These are phyloP conservation scores for Gastrodia elata DNA, from an alignment of 106 monocot species.

Conservation along the genomic window DNA sequence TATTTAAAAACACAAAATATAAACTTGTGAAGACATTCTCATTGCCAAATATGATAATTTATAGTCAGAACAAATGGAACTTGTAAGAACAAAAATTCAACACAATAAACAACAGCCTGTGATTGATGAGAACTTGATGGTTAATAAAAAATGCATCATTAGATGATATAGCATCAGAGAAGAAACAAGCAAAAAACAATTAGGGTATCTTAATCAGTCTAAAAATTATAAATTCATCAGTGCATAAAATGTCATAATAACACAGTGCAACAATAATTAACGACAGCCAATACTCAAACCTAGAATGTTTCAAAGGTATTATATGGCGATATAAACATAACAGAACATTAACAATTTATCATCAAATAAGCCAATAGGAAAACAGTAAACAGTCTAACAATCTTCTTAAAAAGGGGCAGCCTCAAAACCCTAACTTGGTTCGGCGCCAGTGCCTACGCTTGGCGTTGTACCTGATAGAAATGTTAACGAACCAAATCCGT, in stretches of 20 bases:
- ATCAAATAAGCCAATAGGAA: not conserved
- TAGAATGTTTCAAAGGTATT: not conserved
- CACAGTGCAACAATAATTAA: not conserved
- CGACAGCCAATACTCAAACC: not conserved
- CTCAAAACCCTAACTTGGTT: slow-evolving; percentile 71
- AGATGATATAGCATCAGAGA: not conserved
- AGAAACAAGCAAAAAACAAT: not conserved
- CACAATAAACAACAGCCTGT: not conserved
- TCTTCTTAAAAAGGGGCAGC: not conserved
- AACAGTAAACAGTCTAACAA: not conserved
- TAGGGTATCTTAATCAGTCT: not conserved
- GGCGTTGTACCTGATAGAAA: slow-evolving; percentile 56
- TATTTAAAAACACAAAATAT: not conserved
- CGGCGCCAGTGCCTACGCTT: slow-evolving; percentile 96
- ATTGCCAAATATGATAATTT: not conserved
- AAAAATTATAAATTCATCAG: not conserved
- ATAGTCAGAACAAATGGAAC: not conserved
- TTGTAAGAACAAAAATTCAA: not conserved
- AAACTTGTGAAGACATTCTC: not conserved
- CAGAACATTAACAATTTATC: not conserved
- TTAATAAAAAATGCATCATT: not conserved
- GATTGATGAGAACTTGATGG: not conserved
- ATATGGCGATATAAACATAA: not conserved
- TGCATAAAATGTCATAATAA: not conserved
- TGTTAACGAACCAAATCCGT: not conserved